Conservation (phyloP, 192 early-diverging fungal species). For the Entomortierella parvispora region DNA sequence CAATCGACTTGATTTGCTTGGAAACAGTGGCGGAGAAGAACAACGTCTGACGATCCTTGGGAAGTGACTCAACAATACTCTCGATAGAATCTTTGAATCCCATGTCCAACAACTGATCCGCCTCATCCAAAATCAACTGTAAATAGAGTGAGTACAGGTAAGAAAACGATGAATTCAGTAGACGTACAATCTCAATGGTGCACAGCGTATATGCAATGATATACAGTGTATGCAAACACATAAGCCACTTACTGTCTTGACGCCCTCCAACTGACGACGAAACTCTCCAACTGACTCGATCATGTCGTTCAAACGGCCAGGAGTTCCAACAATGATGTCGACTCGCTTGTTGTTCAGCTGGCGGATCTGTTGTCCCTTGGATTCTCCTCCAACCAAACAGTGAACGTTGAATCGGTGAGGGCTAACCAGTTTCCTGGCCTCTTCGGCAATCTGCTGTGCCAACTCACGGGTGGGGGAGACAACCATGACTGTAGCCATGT, state of each 20-base stretch:
- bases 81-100: conserved; percentile 91
- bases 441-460: conserved; percentile 84
- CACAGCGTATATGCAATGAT: not conserved
- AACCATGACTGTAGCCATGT: conserved; percentile 73
- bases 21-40: conserved; percentile 96
- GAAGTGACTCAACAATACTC: conserved; percentile 67
- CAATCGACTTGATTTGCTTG: conserved; percentile 72
- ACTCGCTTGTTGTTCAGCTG: conserved; percentile 59
- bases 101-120: conserved; percentile 94
- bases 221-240: not conserved
- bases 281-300: conserved; percentile 65
- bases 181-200: no score
- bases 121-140: conserved; percentile 91
- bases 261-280: conserved; percentile 52
- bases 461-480: conserved; percentile 94
- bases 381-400: conserved; percentile 83
- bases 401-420: conserved; percentile 73
- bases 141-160: not conserved
- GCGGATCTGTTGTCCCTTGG: conserved; percentile 62
- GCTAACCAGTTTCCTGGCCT: conserved; percentile 72
- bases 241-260: conserved; percentile 59
- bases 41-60: conserved; percentile 83
- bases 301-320: conserved; percentile 90
- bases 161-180: not conserved
- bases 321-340: conserved; percentile 95